Evolutionary conservation across 169 alveolate genomes (phyloP).

Genomic region (Plasmodium gaboni): DNA sequence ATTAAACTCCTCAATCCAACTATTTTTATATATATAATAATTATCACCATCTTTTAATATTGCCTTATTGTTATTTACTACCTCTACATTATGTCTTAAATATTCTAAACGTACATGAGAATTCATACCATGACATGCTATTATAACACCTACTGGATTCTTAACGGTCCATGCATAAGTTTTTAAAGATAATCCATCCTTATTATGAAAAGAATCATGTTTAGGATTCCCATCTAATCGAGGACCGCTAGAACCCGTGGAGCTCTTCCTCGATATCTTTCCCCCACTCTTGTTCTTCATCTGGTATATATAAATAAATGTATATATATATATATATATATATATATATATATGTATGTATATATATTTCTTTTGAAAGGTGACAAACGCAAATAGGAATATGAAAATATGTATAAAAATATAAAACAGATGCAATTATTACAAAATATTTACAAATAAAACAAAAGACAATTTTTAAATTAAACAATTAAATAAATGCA

Average conservation of each 20-base stretch:
- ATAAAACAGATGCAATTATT: neutral
- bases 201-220: slow-evolving; percentile 80
- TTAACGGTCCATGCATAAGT: slow-evolving; percentile 78
- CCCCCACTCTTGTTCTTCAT: no score
- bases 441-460: no score
- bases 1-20: slow-evolving; percentile 80
- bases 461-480: no score
- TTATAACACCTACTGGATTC: slow-evolving; percentile 77
- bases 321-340: neutral
- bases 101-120: slow-evolving; percentile 82
- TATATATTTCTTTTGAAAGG: neutral
- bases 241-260: no score
- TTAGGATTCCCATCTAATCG: slow-evolving; percentile 67
- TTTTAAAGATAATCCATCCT: slow-evolving; percentile 76
- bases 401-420: neutral
- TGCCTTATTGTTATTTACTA: slow-evolving; percentile 68
- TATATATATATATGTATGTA: no score
- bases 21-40: slow-evolving; percentile 77
- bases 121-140: slow-evolving; percentile 81
- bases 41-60: slow-evolving; percentile 53
- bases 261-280: no score
- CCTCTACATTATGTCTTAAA: slow-evolving; percentile 77
- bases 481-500: no score
- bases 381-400: neutral
- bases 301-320: neutral